Base-by-base conservation (phyloP, 768 basidiomycete species). In the Tulasnella sp. region DNA sequence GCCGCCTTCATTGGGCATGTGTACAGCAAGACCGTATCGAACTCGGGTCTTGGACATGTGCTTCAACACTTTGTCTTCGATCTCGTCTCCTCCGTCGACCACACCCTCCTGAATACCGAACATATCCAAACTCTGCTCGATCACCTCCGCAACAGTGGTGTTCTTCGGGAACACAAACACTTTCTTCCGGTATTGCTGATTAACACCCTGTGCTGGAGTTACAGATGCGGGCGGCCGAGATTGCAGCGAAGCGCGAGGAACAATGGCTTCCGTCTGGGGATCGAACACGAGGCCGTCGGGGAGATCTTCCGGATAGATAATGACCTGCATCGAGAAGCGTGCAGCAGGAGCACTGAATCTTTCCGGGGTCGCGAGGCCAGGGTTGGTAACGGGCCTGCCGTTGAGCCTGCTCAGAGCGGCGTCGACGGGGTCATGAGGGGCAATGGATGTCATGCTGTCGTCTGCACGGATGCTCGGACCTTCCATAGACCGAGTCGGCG, bases 51-150 rank as follows among this genome's bases (percentile, higher is more conserved):
- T 52, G 72, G 93, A 96, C 75, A 89, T 84, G 73, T 95, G 83
- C 81, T 94, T 94, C 7, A 86, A 84, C 39, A 89, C 83, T 78
- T 96, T 95, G 78, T 98, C 96, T 80, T 99, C 97, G 0, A 99
- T 87, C 77, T 98, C 96, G 79, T 99, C 97, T 1, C 97, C 97
- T 1, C 97, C 97, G 79, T 98, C 95, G 2, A 98, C 96, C 1
- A 99, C 94, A n/a, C 95, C 97, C 42, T 97, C 96, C 40, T 87
- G 82, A 71, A 99, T 97, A 2, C 97, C 97, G 77, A 98, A 98
- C 72, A 94, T 82, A 77, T 98, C 97, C 75, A 99, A 78, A 5
- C 90, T 91, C 41, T 92, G 83, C 79, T 99, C 97, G 42, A 97
- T 94, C 16, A 95, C 95, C 80, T 99, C 97, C 0, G 95, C 93